Percentiles rank a stretch among this genome's conserved stretches.
These are phyloP conservation scores for Tripidium arundinaceum DNA, from an alignment of 202 grass and related monocot genomes.

Conservation along the genomic window DNA sequence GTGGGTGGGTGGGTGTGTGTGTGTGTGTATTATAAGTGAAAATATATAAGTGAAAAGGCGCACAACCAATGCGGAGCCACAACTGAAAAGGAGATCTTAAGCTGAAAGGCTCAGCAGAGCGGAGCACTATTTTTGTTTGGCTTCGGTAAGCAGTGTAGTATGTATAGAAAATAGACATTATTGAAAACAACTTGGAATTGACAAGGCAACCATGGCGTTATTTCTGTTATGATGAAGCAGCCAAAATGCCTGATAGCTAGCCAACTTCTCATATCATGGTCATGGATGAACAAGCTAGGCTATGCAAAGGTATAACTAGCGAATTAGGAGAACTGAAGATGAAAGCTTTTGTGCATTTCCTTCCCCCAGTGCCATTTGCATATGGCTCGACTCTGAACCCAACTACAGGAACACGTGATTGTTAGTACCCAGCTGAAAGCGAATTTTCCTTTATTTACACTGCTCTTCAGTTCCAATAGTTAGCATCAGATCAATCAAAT, in stretches of 20 bases:
- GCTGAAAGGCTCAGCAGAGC: neutral
- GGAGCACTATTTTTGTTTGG: neutral
- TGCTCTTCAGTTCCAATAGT: no score
- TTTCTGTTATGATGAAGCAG: slow-evolving; percentile 1
- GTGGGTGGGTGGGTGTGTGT: no score
- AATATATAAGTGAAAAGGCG: slow-evolving; percentile 27
- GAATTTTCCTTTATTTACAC: no score
- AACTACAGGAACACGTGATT: no score
- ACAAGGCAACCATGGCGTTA: neutral
- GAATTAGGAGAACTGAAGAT: neutral
- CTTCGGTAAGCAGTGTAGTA: no score
- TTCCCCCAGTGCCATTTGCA: neutral
- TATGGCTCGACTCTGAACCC: no score
- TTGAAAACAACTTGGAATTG: neutral
- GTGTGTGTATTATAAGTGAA: no score
- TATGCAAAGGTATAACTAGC: neutral
- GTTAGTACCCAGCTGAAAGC: no score
- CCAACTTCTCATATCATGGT: neutral
- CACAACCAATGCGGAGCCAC: neutral
- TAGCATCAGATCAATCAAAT: no score
- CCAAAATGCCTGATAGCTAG: neutral
- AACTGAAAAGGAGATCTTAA: slow-evolving; percentile 26
- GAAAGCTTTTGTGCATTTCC: neutral
- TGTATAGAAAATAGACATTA: no score
- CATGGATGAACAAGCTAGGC: neutral